phyloP scores from a whole-genome alignment of 108 stramenopile species.

The Nitzschia putrida region DNA sequence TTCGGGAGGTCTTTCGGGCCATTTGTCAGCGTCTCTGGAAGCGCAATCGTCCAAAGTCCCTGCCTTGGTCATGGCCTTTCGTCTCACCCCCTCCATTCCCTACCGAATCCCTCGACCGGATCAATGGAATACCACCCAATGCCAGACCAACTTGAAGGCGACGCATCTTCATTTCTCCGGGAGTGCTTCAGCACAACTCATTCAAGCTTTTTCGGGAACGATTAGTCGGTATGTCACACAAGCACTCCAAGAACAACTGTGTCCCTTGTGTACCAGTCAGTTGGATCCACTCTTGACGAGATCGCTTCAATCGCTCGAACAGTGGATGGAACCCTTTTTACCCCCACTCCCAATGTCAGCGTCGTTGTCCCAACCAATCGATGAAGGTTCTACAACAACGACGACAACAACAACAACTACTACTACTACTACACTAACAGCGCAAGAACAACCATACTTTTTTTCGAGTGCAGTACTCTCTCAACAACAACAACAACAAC shows the following conservation, averaged over 20 bases:
- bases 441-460: too few species aligned
- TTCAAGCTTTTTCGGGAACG: conserved; percentile 56
- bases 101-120: conserved; percentile 9
- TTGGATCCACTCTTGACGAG: conserved; percentile 35
- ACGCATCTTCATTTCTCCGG: conserved; percentile 60
- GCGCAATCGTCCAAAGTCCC: not conserved
- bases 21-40: conserved; percentile 37
- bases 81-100: not conserved
- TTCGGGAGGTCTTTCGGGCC: conserved; percentile 50
- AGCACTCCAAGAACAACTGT: conserved; percentile 50
- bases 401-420: too few species aligned
- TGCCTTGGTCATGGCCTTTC: conserved; percentile 4
- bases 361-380: not conserved
- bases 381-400: not conserved
- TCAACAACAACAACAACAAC: conserved; percentile 4
- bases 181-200: conserved; percentile 58
- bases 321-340: conserved; percentile 31
- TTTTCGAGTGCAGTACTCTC: not conserved
- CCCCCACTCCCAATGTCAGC: not conserved
- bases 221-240: conserved; percentile 52
- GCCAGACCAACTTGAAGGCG: conserved; percentile 31
- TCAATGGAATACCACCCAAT: conserved; percentile 18
- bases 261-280: conserved; percentile 36
- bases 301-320: conserved; percentile 24
- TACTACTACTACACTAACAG: not conserved